A percentile compares a stretch with the other conserved stretches of the same genome.
phyloP scores from a whole-genome alignment of 179 eudicot species.

The Vitellaria paradoxa region DNA sequence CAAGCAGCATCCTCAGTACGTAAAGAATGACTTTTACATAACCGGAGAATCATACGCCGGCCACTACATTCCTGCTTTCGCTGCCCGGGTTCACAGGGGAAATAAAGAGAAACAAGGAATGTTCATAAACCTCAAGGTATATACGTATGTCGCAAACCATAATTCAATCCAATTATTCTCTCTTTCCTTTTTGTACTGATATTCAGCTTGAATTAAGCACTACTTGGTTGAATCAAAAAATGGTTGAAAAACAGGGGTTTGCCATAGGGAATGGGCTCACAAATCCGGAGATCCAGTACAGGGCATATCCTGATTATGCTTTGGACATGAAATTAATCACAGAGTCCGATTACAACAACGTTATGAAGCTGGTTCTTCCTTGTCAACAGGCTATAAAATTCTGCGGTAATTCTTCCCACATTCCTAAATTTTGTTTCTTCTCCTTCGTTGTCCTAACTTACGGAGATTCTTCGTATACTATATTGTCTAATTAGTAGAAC shows the following conservation, averaged over 20 bases:
- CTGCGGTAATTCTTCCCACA: constrained; percentile 47
- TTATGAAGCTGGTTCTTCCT: constrained; percentile 38
- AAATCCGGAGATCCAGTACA: constrained; percentile 67
- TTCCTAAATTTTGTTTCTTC: background rate
- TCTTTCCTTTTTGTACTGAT: no score
- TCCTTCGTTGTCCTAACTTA: background rate
- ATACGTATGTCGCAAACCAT: background rate
- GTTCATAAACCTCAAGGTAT: constrained; percentile 66
- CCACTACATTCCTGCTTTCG: constrained; percentile 86
- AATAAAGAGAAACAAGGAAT: constrained; percentile 71
- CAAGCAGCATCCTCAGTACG: constrained; percentile 65
- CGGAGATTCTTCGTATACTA: no score
- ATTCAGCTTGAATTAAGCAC: no score
- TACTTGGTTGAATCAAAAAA: background rate
- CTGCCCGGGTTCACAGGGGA: constrained; percentile 70
- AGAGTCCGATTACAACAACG: constrained; percentile 36
- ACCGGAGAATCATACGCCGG: constrained; percentile 94
- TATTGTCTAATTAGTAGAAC: background rate
- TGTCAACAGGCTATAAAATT: constrained; percentile 61
- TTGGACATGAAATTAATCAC: constrained; percentile 50
- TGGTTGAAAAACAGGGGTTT: constrained; percentile 48
- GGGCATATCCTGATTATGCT: constrained; percentile 76
- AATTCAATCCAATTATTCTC: no score
- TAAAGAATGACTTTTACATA: constrained; percentile 68
- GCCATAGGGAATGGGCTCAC: constrained; percentile 90